Percentiles rank a stretch among this genome's conserved stretches.
phyloP scores from a whole-genome alignment of 371 early-diverging fungal species.

The Rhizopus delemar region DNA sequence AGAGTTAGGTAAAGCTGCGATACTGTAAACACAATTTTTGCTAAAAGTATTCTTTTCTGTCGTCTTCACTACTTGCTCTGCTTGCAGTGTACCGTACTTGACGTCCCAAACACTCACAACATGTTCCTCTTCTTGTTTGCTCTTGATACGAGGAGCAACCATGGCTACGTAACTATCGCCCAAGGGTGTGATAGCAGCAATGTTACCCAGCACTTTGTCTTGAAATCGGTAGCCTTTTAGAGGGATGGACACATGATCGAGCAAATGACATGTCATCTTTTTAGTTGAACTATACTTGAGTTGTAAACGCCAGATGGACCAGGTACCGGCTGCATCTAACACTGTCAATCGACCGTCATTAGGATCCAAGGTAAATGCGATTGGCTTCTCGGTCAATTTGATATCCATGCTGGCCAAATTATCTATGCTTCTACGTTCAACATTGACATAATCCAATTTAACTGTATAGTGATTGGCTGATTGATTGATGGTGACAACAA shows the following conservation, averaged over 20 bases:
- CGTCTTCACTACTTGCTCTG: constrained; percentile 40
- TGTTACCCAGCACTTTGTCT: constrained; percentile 26
- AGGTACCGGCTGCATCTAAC: constrained; percentile 35
- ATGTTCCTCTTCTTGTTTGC: constrained; percentile 50
- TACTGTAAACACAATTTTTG: constrained; percentile 34
- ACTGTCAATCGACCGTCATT: constrained; percentile 50
- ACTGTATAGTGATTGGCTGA: constrained; percentile 27
- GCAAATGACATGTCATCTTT: constrained; percentile 31
- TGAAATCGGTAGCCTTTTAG: constrained; percentile 31
- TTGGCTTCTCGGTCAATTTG: constrained; percentile 30
- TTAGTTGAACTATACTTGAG: constrained; percentile 40
- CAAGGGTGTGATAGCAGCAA: constrained; percentile 40
- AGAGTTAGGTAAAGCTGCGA: constrained; percentile 43
- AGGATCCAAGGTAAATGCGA: constrained; percentile 56
- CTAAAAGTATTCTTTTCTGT: constrained; percentile 24
- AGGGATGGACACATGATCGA: constrained; percentile 28
- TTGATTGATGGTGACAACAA: constrained; percentile 44
- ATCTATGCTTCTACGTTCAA: constrained; percentile 53
- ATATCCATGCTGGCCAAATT: constrained; percentile 34
- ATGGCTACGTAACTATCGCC: constrained; percentile 59
- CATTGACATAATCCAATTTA: constrained; percentile 51
- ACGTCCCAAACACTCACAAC: constrained; percentile 74
- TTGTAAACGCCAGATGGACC: constrained; percentile 40
- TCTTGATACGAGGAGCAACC: constrained; percentile 45
- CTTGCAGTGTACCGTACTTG: constrained; percentile 70